A percentile compares a stretch with the other conserved stretches of the same genome.
phyloP scores from a whole-genome alignment of 495 filamentous ascomycete species.

The Penicillium nucicola region DNA sequence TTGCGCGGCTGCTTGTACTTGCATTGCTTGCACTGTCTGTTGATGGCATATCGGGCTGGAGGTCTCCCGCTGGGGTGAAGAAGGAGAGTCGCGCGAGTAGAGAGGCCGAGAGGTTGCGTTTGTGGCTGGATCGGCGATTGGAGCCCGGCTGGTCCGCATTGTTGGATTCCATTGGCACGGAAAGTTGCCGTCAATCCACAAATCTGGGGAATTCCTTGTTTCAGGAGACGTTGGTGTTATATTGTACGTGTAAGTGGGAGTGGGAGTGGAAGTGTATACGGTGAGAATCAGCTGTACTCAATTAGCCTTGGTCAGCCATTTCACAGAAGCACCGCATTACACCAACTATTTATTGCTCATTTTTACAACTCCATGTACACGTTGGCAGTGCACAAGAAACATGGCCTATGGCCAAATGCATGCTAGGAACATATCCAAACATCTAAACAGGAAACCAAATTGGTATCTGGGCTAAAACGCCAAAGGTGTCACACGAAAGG shows the following conservation, averaged over 20 bases:
- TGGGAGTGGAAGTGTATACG: too few species aligned
- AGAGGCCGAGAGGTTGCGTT: conserved; percentile 64
- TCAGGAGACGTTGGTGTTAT: too few species aligned
- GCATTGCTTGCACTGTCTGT: conserved; percentile 5
- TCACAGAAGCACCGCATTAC: too few species aligned
- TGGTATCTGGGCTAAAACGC: conserved; percentile 33
- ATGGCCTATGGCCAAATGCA: conserved; percentile 2
- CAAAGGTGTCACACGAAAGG: conserved; percentile 20
- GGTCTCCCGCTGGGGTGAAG: conserved; percentile 26
- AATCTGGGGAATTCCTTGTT: too few species aligned
- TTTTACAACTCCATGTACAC: too few species aligned
- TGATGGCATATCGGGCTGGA: conserved; percentile 25
- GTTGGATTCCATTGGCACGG: conserved; percentile 34
- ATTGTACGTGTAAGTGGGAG: too few species aligned
- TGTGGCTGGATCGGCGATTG: conserved; percentile 51
- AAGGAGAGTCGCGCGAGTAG: conserved; percentile 52
- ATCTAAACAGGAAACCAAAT: conserved; percentile 21
- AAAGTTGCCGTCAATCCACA: too few species aligned
- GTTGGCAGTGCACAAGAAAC: conserved; percentile 6
- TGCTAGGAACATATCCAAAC: background rate
- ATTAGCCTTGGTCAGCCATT: too few species aligned
- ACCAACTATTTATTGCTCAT: too few species aligned
- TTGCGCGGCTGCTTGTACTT: conserved; percentile 42
- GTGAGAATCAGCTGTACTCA: too few species aligned
- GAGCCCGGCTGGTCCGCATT: conserved; percentile 15